Evolutionary conservation across 2,329 filamentous ascomycete species (phyloP), one percentile per base, ranked within the genome.

Genomic region (Colletotrichum karsti): DNA sequence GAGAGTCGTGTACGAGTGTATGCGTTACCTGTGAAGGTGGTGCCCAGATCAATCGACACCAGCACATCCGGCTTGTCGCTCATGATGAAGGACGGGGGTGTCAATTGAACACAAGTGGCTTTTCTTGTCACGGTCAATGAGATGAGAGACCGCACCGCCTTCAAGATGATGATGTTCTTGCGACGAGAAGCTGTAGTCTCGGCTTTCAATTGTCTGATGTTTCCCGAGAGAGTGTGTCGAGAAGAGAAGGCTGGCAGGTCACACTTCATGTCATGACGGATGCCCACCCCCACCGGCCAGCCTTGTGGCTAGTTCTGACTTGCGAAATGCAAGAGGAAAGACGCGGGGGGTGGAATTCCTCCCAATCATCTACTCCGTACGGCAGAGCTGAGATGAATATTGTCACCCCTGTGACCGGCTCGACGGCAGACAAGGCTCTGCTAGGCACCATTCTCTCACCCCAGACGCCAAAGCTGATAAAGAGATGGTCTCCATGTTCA

Each of bases 31-130:
- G 83, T 84, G 51, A 80, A 85, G 18, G 83, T 84, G 20, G 81
- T 84, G 30, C 82, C 83, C 15, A 84, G 71, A 65, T 84, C 83
- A 15, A 85, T 73, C 10, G 82, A 79, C 20, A 84, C 79, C 9
- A 81, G 73, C 12, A 84, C 73, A 3, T 65, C 62, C 2, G 62
- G 51, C 20, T 51, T 50, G 2, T 26, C 22, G 2, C 5, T 18
- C 63, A 63, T 67, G 5, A 26, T 51, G 15, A 9, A 18, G 8
- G 46, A 28, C 26, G 7, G 18, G 54, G n/a, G n/a, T 46, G 42
- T 46, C 42, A 2, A 24, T 15, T 46, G 42, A 6, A 24, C 15
- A 7, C 6, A 46, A 46, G 0, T 6, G 12, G 12, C 20, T 24
- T 24, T 12, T 22, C 20, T 46, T 46, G 12, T 46, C 12, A 22